phyloP scores from a whole-genome alignment of 345 rosid genomes.

The Cardiospermum halicacabum region DNA sequence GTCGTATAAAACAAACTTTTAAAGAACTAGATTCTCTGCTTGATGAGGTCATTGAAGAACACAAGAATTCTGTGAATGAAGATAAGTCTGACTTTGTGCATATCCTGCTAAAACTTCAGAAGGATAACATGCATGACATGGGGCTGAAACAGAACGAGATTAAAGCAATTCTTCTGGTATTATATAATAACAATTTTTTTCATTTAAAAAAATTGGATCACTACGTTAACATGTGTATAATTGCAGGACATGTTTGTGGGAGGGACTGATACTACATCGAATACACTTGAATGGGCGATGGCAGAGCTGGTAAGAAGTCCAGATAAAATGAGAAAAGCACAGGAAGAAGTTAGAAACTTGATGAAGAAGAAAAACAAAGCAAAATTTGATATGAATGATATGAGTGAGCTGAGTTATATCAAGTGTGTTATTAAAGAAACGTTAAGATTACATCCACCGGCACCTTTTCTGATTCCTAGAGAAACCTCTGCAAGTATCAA shows the following conservation, averaged over 20 bases:
- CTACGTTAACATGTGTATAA: too few relatives aligned
- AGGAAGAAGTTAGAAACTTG: conserved; percentile 8
- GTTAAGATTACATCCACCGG: conserved; percentile 8
- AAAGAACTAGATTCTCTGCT: conserved; percentile 17
- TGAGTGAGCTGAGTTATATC: conserved; percentile 1
- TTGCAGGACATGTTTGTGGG: conserved; percentile 14
- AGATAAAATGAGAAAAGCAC: conserved; percentile 1
- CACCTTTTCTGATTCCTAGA: conserved; percentile 9
- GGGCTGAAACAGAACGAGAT: conserved; percentile 15
- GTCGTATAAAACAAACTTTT: conserved; percentile 4
- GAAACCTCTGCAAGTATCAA: not conserved
- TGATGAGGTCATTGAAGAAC: conserved; percentile 21
- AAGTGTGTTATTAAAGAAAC: conserved; percentile 11
- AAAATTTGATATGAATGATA: not conserved
- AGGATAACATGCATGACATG: conserved; percentile 12
- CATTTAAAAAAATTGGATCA: too few relatives aligned
- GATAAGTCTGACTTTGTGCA: conserved; percentile 17
- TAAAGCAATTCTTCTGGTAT: conserved; percentile 34
- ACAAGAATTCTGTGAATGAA: not conserved
- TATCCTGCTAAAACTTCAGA: conserved; percentile 24
- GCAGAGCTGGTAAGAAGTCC: conserved; percentile 12
- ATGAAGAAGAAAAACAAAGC: not conserved
- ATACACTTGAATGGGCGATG: conserved; percentile 10
- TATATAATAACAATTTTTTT: too few relatives aligned
- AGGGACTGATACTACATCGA: conserved; percentile 7